Conservation (phyloP, 345 rosid genomes). For the Isatis tinctoria region DNA sequence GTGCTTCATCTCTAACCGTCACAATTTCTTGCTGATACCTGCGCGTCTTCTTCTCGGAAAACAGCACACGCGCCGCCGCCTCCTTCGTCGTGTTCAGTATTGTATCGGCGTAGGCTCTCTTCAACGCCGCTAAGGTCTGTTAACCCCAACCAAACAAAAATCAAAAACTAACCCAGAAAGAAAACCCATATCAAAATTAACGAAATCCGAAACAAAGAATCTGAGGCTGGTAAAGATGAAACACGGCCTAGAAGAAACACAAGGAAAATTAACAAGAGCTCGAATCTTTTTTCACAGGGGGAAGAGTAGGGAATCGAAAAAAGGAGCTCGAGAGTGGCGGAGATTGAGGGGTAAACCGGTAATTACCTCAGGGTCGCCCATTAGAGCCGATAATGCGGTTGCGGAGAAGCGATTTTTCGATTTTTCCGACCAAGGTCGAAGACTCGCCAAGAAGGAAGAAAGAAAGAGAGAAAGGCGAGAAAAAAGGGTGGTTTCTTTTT, state of each 20-base stretch:
- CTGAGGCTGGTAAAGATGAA: not conserved
- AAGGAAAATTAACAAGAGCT: not conserved
- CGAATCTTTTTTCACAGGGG: not conserved
- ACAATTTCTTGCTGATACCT: conserved; percentile 65
- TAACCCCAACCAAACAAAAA: conserved; percentile 10
- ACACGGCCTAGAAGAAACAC: not conserved
- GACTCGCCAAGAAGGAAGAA: conserved; percentile 20
- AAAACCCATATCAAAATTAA: not conserved
- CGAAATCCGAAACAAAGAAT: not conserved
- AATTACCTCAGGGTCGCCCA: conserved; percentile 63
- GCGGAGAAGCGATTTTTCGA: conserved; percentile 27
- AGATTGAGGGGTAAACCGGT: conserved; percentile 18
- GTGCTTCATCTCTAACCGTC: conserved; percentile 63
- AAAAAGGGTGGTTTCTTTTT: conserved; percentile 25
- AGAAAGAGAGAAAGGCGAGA: not conserved
- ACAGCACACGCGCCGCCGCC: conserved; percentile 79
- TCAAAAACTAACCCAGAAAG: conserved; percentile 5
- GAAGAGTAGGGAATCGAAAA: not conserved
- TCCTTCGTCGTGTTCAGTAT: conserved; percentile 82
- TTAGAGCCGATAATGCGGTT: conserved; percentile 33
- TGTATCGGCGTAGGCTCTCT: conserved; percentile 93
- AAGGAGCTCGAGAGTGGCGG: conserved; percentile 2
- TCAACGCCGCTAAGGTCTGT: conserved; percentile 75
- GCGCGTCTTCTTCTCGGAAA: conserved; percentile 72
- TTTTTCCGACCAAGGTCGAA: conserved; percentile 40